Evolutionary conservation across 78 protist genomes (phyloP), one percentile per base, ranked within the genome.

Genomic region (Dictyostelium purpureum): DNA sequence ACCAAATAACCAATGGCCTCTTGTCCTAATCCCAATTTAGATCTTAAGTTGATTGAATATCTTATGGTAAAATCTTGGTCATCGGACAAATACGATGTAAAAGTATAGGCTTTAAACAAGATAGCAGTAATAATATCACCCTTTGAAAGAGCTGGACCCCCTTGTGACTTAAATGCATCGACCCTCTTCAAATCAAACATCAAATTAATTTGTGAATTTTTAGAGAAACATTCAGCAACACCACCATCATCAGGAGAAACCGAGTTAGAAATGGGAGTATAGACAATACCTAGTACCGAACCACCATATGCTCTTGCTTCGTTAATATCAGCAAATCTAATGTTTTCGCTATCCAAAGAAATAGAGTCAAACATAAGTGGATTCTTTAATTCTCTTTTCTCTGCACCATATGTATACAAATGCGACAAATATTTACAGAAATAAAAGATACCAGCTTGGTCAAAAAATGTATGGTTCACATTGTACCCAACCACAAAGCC

Each of bases 391-490:
- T 0, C 11, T 16, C 11, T 56, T 6, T 38, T 38, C 0, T 56
- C 11, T 10, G 49, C 69, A 37, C n/a, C n/a, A n/a, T n/a, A 6
- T 6, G 69, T 33, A 56, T 76, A 76, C 4, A 76, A 16, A 2
- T n/a, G 61, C 35, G 83, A 76, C 19, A 56, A 26, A 76, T 76
- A 76, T 24, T 76, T 76, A 26, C 52, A 56, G 14, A 43, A 56
- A 56, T 76, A 76, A 26, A 12, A 51, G n/a, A 76, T 56, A 38
- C 71, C 38, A 21, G 51, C n/a, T 35, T 56, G 66, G 56, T 76
- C 83, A 54, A 76, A 76, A 3, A 56, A 56, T 56, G 83, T 18
- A 76, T 76, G 83, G 24, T 76, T 52, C 5, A 76, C n/a, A 56
- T 26, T 51, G 24, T 56, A 76, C 5, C 83, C 83, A 16, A 76